Conservation (phyloP, 306 rosid genomes). For the Cicer pinnatifidum region DNA sequence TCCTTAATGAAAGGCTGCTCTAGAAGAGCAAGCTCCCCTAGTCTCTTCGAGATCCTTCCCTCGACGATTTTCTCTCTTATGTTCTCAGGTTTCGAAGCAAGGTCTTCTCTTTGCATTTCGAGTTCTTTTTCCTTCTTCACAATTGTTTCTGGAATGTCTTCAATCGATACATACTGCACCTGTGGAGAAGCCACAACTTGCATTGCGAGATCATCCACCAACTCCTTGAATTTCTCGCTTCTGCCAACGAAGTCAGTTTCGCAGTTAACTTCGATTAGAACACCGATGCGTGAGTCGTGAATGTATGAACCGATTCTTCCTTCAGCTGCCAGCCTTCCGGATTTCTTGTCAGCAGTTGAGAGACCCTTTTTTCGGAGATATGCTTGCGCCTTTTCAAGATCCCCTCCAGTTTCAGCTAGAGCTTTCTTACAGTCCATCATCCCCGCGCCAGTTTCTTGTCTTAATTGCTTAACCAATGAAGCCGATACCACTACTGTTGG, state of each 20-base stretch:
- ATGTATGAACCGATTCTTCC: conserved; percentile 95
- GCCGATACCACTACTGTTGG: conserved; percentile 72
- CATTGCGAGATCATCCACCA: conserved; percentile 95
- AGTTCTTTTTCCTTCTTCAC: conserved; percentile 72
- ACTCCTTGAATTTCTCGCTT: conserved; percentile 82
- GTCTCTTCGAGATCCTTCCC: conserved; percentile 93
- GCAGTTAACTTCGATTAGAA: conserved; percentile 90
- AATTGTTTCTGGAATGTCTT: conserved; percentile 73
- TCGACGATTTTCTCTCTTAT: conserved; percentile 92
- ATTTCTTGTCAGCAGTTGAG: conserved; percentile 88
- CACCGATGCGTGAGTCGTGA: conserved; percentile 93
- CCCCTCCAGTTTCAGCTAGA: conserved; percentile 92
- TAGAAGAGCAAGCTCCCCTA: conserved; percentile 87
- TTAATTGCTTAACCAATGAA: conserved; percentile 77
- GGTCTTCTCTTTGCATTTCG: conserved; percentile 95
- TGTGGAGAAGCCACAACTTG: conserved; percentile 89
- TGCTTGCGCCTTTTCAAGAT: conserved; percentile 93
- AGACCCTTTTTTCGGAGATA: conserved; percentile 97
- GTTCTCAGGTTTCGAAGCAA: conserved; percentile 82
- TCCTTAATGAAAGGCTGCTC: conserved; percentile 95
- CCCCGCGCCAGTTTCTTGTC: conserved; percentile 98
- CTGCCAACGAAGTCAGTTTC: conserved; percentile 96
- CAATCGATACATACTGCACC: conserved; percentile 78
- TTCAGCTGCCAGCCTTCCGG: conserved; percentile 92
- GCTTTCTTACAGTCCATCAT: conserved; percentile 99